phyloP scores from a whole-genome alignment of 306 rosid genomes.

The Quercus gilva region DNA sequence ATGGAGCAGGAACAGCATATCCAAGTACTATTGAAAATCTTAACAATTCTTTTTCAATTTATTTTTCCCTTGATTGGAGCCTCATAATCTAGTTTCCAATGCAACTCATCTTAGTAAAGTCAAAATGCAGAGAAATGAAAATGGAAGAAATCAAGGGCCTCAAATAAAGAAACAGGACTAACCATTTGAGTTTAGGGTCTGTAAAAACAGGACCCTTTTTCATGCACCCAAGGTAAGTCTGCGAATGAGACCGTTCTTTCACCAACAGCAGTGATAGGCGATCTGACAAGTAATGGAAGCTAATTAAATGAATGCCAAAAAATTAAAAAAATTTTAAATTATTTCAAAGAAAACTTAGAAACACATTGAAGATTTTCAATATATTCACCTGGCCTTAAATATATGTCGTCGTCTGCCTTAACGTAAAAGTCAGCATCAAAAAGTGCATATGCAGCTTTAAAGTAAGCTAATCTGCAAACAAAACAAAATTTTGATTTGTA shows the following conservation, averaged over 20 bases:
- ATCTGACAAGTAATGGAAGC: conserved; percentile 49
- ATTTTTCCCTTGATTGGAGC: neutral
- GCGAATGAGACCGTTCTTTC: conserved; percentile 76
- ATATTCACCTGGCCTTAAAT: conserved; percentile 84
- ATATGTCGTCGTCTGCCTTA: conserved; percentile 96
- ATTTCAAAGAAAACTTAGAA: neutral
- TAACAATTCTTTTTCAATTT: too few species aligned
- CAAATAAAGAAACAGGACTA: conserved; percentile 27
- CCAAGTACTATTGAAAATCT: too few species aligned
- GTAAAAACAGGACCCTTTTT: conserved; percentile 97
- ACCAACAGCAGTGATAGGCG: conserved; percentile 84
- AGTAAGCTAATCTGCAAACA: conserved; percentile 80
- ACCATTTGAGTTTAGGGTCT: conserved; percentile 96
- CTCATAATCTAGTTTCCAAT: neutral
- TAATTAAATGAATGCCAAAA: conserved; percentile 19
- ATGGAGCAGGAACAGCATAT: too few species aligned
- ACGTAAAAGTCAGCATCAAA: conserved; percentile 84
- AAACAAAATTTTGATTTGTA: neutral
- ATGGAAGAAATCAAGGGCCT: conserved; percentile 6
- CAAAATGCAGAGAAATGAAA: neutral
- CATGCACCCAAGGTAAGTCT: conserved; percentile 98
- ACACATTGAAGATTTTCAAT: conserved; percentile 9
- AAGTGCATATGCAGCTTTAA: conserved; percentile 93
- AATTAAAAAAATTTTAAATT: neutral
- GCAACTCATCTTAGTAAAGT: neutral